Percentiles rank a stretch among this genome's conserved stretches.
Conservation (phyloP, 2,329 filamentous ascomycete genomes). For the Neofusicoccum kwambonambiense region DNA sequence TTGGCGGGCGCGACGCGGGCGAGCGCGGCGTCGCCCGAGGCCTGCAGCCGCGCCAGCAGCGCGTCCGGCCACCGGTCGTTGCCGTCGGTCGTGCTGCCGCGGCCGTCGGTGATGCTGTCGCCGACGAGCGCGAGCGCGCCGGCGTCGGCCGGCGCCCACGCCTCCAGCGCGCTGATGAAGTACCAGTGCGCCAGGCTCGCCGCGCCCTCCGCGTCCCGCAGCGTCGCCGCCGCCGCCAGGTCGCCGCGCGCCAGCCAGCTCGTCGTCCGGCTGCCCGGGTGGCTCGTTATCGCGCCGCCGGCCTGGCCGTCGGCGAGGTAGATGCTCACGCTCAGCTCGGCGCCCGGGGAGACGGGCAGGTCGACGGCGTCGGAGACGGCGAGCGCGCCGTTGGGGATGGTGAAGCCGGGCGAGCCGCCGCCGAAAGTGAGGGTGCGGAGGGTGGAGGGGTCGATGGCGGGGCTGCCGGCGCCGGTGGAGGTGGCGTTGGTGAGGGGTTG, state of each 20-base stretch:
- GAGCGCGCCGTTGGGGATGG: conserved; percentile 55
- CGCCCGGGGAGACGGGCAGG: not conserved
- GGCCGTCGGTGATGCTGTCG: conserved; percentile 66
- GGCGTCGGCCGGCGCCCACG: conserved; percentile 45
- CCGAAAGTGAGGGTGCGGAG: conserved; percentile 59
- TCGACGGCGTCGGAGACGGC: conserved; percentile 57
- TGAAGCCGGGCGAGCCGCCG: conserved; percentile 48
- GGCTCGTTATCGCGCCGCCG: conserved; percentile 59
- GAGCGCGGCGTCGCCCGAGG: conserved; percentile 43
- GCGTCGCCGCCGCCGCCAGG: conserved; percentile 49
- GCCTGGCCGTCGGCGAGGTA: conserved; percentile 59
- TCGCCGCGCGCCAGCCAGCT: conserved; percentile 61
- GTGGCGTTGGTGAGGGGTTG: conserved; percentile 40
- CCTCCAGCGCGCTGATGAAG: conserved; percentile 59
- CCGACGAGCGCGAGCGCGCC: conserved; percentile 57
- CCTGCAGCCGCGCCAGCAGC: conserved; percentile 2
- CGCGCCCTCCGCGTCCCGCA: conserved; percentile 42
- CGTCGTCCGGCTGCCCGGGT: conserved; percentile 64
- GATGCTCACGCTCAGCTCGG: conserved; percentile 54
- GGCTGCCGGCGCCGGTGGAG: conserved; percentile 52
- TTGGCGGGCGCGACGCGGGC: conserved; percentile 59
- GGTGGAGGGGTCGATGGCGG: conserved; percentile 53
- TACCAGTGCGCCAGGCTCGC: conserved; percentile 46
- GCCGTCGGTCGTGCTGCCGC: conserved; percentile 57
- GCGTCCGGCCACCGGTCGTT: conserved; percentile 53